phyloP scores from a whole-genome alignment of 1,139 yeast species.

The Kazachstania sp. region DNA sequence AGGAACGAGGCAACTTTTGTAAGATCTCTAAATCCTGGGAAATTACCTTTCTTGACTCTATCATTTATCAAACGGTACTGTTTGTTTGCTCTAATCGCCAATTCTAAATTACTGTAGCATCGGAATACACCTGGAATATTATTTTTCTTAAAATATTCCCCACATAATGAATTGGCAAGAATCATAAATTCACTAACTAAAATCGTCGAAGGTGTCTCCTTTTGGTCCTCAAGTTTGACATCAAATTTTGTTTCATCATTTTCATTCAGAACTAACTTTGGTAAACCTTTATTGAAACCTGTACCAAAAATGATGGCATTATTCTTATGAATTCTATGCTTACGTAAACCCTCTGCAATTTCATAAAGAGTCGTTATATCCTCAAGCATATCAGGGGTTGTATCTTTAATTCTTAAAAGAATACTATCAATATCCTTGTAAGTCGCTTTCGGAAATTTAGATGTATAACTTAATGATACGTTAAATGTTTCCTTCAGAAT shows the following conservation, averaged over 20 bases:
- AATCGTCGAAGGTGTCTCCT: conserved; percentile 37
- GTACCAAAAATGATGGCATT: conserved; percentile 35
- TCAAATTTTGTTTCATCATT: conserved; percentile 8
- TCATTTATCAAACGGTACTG: conserved; percentile 27
- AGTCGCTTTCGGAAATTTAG: conserved; percentile 41
- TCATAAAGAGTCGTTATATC: conserved; percentile 34
- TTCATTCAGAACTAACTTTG: conserved; percentile 9
- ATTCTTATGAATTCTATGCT: conserved; percentile 25
- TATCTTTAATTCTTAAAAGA: conserved; percentile 17
- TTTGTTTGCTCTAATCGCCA: conserved; percentile 24
- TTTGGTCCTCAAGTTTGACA: conserved; percentile 22
- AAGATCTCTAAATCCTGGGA: conserved; percentile 30
- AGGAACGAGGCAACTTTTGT: conserved; percentile 34
- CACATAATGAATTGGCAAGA: conserved; percentile 58
- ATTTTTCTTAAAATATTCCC: conserved; percentile 40
- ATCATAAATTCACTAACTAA: conserved; percentile 83
- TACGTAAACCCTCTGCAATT: conserved; percentile 32
- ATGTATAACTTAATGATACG: conserved; percentile 36
- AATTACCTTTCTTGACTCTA: conserved; percentile 16
- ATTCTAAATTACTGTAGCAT: conserved; percentile 37
- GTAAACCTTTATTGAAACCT: conserved; percentile 25
- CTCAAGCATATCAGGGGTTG: conserved; percentile 1
- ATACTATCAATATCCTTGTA: conserved; percentile 43
- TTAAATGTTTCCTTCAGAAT: conserved; percentile 26
- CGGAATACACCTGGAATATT: conserved; percentile 53